Conservation (phyloP, 2,329 filamentous ascomycete genomes). For the Cladophialophora psammophila region DNA sequence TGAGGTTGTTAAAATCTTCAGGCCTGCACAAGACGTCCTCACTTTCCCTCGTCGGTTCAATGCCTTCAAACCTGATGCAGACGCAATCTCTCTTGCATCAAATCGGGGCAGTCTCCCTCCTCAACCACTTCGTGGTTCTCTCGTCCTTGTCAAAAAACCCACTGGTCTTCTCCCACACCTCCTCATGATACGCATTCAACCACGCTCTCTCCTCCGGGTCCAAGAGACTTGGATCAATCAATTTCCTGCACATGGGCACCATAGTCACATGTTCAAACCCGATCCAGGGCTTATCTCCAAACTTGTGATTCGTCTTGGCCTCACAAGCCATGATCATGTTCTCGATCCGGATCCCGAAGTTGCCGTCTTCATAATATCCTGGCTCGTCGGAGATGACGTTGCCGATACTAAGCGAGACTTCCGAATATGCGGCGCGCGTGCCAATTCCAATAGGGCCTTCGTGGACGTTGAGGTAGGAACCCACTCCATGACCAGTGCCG, state of each 20-base stretch:
- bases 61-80: neutral
- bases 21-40: neutral
- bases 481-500: constrained; percentile 94
- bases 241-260: constrained; percentile 89
- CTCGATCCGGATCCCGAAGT: constrained; percentile 94
- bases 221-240: constrained; percentile 78
- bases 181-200: constrained; percentile 84
- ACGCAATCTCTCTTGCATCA: constrained; percentile 13
- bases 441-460: constrained; percentile 97
- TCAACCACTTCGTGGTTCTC: constrained; percentile 78
- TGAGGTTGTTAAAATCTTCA: neutral
- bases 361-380: constrained; percentile 95
- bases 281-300: constrained; percentile 92
- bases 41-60: neutral
- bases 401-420: constrained; percentile 86
- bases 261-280: constrained; percentile 98
- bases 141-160: constrained; percentile 76
- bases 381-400: constrained; percentile 97
- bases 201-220: constrained; percentile 78
- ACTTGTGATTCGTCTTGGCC: constrained; percentile 83
- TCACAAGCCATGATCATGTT: constrained; percentile 93
- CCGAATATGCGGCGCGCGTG: constrained; percentile 86
- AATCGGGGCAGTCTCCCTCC: constrained; percentile 66
- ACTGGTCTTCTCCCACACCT: constrained; percentile 83
- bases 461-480: constrained; percentile 94